Conservation (phyloP, 495 filamentous ascomycete genomes). For the Xylaria bambusicola region DNA sequence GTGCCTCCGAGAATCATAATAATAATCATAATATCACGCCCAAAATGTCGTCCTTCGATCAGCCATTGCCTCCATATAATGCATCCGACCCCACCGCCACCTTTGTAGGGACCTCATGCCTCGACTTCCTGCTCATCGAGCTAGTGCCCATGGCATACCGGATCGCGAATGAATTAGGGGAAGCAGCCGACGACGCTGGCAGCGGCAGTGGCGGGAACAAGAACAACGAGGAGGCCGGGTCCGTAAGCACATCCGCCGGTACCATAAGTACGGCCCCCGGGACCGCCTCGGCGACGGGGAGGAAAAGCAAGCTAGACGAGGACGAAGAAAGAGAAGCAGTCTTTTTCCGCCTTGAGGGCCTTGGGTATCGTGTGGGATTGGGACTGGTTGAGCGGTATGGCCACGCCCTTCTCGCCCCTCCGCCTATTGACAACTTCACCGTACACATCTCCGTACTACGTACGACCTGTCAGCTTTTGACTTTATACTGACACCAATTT, state of each 20-base stretch:
- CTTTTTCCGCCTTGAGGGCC: constrained; percentile 76
- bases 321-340: constrained; percentile 80
- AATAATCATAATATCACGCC: background rate
- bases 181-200: constrained; percentile 29
- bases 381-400: constrained; percentile 87
- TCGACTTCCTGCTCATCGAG: constrained; percentile 95
- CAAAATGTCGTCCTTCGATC: constrained; percentile 74
- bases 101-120: constrained; percentile 75
- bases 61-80: constrained; percentile 67
- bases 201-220: constrained; percentile 1
- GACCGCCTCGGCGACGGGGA: constrained; percentile 10
- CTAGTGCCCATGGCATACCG: constrained; percentile 93
- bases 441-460: too few relatives aligned
- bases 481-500: background rate
- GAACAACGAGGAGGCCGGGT: constrained; percentile 16
- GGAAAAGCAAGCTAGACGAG: constrained; percentile 53
- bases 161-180: constrained; percentile 62
- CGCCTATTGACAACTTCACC: too few relatives aligned
- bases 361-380: constrained; percentile 91
- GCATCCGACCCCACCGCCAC: constrained; percentile 74
- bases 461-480: background rate
- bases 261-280: constrained; percentile 28
- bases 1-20: background rate
- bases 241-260: constrained; percentile 27
- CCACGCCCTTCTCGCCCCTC: background rate